These are phyloP conservation scores for Heterobasidion occidentale DNA, from an alignment of 1,284 basidiomycete species.

Conservation along the genomic window DNA sequence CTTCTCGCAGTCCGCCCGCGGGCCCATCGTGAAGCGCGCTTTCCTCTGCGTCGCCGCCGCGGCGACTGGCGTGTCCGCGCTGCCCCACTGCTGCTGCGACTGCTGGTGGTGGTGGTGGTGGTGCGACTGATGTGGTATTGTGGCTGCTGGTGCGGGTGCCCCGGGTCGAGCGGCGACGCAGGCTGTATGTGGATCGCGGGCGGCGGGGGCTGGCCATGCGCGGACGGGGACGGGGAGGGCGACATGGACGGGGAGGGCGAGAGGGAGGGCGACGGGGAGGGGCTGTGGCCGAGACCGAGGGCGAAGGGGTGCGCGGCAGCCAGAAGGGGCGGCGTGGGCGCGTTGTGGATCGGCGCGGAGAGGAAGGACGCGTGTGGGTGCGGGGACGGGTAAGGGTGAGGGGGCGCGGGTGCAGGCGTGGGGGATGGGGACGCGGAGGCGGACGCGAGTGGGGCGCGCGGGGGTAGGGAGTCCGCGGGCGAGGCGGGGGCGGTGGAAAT, in stretches of 20 bases:
- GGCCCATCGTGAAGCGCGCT: slow-evolving; percentile 59
- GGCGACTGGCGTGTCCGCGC: too few relatives aligned
- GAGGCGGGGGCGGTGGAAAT: background rate
- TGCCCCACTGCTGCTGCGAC: background rate
- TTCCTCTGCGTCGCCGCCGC: background rate
- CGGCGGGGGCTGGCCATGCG: background rate
- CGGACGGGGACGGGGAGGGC: background rate
- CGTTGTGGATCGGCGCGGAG: background rate
- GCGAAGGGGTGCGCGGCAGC: background rate
- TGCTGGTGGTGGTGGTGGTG: background rate
- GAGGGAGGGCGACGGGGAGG: background rate
- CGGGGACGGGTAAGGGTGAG: background rate
- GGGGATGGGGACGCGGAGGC: background rate
- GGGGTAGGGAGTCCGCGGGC: too few relatives aligned
- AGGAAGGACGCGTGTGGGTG: background rate
- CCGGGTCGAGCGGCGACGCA: background rate
- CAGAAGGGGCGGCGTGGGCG: background rate
- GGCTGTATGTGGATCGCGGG: background rate
- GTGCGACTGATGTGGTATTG: too few relatives aligned
- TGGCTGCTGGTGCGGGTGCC: background rate
- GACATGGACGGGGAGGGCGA: background rate
- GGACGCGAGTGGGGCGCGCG: too few relatives aligned
- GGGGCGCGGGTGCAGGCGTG: background rate
- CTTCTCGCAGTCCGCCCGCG: slow-evolving; percentile 62
- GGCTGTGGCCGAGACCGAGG: background rate